Evolutionary conservation across 805 yeast species (phyloP).

Genomic region (Saturnispora mendoncae): DNA sequence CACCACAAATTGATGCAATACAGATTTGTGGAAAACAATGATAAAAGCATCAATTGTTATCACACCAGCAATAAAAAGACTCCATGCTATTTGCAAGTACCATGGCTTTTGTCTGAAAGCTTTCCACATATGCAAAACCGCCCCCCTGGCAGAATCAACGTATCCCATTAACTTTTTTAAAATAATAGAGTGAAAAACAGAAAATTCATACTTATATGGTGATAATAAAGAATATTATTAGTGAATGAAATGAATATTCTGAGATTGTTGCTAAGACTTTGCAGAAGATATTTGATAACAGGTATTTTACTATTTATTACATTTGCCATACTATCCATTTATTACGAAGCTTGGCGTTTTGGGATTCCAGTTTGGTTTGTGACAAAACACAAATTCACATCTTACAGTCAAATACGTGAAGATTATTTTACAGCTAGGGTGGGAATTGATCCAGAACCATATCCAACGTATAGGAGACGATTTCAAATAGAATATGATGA

Average conservation of each 20-base stretch:
- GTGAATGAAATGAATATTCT: constrained; percentile 1
- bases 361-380: constrained; percentile 11
- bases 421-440: constrained; percentile 3
- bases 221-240: too few relatives aligned
- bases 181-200: too few relatives aligned
- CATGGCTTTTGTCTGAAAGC: neutral
- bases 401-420: neutral
- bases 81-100: constrained; percentile 1
- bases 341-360: constrained; percentile 3
- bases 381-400: constrained; percentile 5
- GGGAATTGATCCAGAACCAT: neutral
- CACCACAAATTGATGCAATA: constrained; percentile 32
- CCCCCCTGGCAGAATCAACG: neutral
- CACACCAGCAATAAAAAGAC: neutral
- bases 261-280: neutral
- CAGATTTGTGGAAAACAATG: constrained; percentile 28
- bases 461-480: neutral
- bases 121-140: neutral
- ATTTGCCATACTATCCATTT: constrained; percentile 1
- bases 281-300: neutral
- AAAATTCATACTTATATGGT: too few relatives aligned
- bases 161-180: neutral
- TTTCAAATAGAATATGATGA: constrained; percentile 13
- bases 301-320: neutral
- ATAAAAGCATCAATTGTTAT: neutral